These are phyloP conservation scores for Colletotrichum abscissum DNA, from an alignment of 2,329 filamentous ascomycete species.

Conservation along the genomic window DNA sequence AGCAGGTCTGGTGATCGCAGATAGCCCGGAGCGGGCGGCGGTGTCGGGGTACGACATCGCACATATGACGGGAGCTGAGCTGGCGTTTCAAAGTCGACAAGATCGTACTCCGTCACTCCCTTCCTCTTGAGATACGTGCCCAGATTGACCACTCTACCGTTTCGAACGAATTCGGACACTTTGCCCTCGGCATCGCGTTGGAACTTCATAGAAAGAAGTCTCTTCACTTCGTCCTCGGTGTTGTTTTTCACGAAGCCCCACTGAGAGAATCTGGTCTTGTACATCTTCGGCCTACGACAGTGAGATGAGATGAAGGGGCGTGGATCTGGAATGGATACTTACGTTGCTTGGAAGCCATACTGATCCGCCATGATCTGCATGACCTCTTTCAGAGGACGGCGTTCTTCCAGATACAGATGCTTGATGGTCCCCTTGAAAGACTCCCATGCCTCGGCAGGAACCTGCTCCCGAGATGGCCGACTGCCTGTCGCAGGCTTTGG, in stretches of 20 bases:
- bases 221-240: slow-evolving; percentile 63
- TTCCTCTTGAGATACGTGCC: slow-evolving; percentile 65
- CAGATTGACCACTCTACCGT: slow-evolving; percentile 62
- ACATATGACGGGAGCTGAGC: slow-evolving; percentile 56
- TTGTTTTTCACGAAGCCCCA: slow-evolving; percentile 68
- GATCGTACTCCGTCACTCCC: slow-evolving; percentile 63
- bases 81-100: slow-evolving; percentile 57
- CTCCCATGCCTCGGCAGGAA: slow-evolving; percentile 60
- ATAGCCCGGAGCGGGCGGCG: slow-evolving; percentile 54
- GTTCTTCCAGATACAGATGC: slow-evolving; percentile 59
- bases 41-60: slow-evolving; percentile 57
- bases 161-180: slow-evolving; percentile 63
- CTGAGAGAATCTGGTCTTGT: slow-evolving; percentile 66
- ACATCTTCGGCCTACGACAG: slow-evolving; percentile 60
- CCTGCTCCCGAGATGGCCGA: slow-evolving; percentile 54
- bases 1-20: slow-evolving; percentile 55
- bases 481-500: slow-evolving; percentile 44
- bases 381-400: slow-evolving; percentile 63
- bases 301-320: slow-evolving; percentile 28
- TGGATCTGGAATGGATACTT: slow-evolving; percentile 39
- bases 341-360: slow-evolving; percentile 62
- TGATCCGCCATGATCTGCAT: slow-evolving; percentile 63
- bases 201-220: slow-evolving; percentile 62
- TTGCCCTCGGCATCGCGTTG: slow-evolving; percentile 65
- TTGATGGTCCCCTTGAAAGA: slow-evolving; percentile 58